phyloP scores from a whole-genome alignment of 768 basidiomycete genomes.

The Rhodocollybia butyracea region DNA sequence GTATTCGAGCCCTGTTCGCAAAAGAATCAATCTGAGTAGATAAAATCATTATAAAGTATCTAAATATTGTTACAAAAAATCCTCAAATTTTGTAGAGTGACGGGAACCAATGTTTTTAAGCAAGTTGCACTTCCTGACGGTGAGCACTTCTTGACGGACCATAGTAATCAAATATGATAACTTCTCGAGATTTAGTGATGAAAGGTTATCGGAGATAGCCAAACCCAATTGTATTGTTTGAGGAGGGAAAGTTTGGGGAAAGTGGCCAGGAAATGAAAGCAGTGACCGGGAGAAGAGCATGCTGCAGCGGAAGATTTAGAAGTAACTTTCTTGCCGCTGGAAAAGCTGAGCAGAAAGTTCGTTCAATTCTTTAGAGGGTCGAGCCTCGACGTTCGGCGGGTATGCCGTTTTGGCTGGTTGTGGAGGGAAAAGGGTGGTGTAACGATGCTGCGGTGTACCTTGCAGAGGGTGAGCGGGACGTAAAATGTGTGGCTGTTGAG shows the following conservation, averaged over 20 bases:
- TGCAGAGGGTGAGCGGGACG: constrained; percentile 90
- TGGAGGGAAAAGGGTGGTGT: constrained; percentile 70
- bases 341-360: neutral
- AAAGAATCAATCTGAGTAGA: no score
- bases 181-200: no score
- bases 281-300: constrained; percentile 12
- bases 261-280: constrained; percentile 10
- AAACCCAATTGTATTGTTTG: constrained; percentile 40
- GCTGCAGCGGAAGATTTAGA: neutral
- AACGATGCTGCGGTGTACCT: constrained; percentile 90
- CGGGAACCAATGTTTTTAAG: no score
- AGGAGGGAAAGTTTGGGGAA: no score
- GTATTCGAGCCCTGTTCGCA: no score
- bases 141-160: no score
- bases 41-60: no score
- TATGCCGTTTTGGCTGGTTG: constrained; percentile 39
- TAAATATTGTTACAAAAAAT: no score
- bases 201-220: constrained; percentile 32
- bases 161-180: no score
- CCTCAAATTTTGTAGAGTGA: no score
- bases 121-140: no score
- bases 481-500: constrained; percentile 65
- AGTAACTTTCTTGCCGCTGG: neutral
- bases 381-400: constrained; percentile 8
- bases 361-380: neutral